Conservation (phyloP, 176 grass and related monocot genomes). For the Avena insularis region DNA sequence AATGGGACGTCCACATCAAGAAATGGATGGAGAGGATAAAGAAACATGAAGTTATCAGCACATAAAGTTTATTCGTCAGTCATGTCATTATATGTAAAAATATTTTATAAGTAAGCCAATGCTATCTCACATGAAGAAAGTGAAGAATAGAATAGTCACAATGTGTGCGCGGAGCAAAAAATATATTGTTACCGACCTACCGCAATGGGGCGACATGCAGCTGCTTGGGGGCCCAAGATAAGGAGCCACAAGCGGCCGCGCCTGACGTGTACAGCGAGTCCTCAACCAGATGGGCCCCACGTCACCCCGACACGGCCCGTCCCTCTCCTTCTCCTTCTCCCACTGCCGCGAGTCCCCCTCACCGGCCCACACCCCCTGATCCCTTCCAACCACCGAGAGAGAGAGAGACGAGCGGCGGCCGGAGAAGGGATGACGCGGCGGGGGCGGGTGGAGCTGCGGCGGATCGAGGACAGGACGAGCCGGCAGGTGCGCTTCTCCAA, state of each 20-base stretch:
- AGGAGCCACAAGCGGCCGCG: not conserved
- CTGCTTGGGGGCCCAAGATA: not conserved
- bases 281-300: not conserved
- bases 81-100: not conserved
- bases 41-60: not conserved
- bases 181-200: not conserved
- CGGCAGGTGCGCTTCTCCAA: conserved; percentile 87
- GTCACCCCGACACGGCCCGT: not conserved
- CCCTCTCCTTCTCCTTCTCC: not conserved
- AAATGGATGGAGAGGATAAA: not conserved
- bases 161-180: not conserved
- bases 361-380: conserved; percentile 6
- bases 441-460: conserved; percentile 64
- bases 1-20: too few species aligned
- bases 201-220: not conserved
- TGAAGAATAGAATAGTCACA: too few species aligned
- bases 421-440: conserved; percentile 45
- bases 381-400: conserved; percentile 7
- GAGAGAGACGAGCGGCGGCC: not conserved
- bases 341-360: not conserved
- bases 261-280: not conserved
- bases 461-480: conserved; percentile 85
- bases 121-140: not conserved
- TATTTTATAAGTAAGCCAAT: not conserved
- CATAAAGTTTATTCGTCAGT: not conserved